phyloP scores from a whole-genome alignment of 2,329 filamentous ascomycete species.

The Microcyclospora tardicrescens region DNA sequence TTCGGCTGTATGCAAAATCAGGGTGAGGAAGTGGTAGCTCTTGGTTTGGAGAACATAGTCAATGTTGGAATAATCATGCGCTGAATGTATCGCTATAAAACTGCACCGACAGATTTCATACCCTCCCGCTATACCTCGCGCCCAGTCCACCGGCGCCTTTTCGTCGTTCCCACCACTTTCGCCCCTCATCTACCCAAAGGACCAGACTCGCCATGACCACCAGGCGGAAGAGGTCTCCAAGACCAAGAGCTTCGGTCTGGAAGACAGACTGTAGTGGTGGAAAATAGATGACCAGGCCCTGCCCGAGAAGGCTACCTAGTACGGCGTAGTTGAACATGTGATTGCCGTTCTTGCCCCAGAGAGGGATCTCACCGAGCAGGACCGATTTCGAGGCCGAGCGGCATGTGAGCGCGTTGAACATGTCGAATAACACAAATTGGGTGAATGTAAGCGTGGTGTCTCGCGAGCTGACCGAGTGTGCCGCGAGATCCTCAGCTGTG shows the following conservation, averaged over 20 bases:
- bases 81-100: not conserved
- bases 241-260: conserved; percentile 74
- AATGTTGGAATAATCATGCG: too few relatives aligned
- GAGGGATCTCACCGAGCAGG: conserved; percentile 57
- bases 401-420: conserved; percentile 96
- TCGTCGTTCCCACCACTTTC: conserved; percentile 58
- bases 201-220: conserved; percentile 71
- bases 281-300: conserved; percentile 85
- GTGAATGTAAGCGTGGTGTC: conserved; percentile 99
- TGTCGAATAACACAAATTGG: conserved; percentile 97
- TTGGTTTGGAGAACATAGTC: too few relatives aligned
- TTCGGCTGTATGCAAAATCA: too few relatives aligned
- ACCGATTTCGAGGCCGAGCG: conserved; percentile 84
- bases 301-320: conserved; percentile 67
- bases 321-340: conserved; percentile 96
- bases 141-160: conserved; percentile 19
- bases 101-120: conserved; percentile 5
- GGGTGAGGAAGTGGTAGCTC: too few relatives aligned
- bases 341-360: conserved; percentile 65
- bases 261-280: conserved; percentile 89
- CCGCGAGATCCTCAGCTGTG: conserved; percentile 52
- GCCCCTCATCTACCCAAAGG: conserved; percentile 84
- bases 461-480: conserved; percentile 60
- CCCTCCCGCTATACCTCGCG: conserved; percentile 13
- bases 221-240: conserved; percentile 62